Base-by-base conservation (phyloP, 352 stramenopile genomes). In the Phytophthora meadii region DNA sequence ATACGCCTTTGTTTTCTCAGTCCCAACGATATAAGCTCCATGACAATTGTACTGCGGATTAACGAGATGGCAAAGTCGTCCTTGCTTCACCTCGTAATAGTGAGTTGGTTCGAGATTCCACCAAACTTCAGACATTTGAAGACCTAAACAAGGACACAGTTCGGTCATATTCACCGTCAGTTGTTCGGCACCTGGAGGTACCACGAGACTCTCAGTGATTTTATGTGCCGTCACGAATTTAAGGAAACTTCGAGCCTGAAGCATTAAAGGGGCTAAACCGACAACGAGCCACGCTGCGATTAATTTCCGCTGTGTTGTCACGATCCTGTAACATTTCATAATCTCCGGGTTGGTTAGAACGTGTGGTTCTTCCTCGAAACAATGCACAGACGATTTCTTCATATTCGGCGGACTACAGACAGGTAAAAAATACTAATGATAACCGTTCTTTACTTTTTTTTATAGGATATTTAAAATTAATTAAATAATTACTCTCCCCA, bases 31-130 rank as follows among this genome's bases (percentile, higher is more conserved):
- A 9, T 65, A 69, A 7, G 22, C 47, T 5, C 61, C 54, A 12
- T 69, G 61, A 1, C 19, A 48, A 24, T 69, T 69, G 28, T 69
- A 59, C 9, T 65, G 53, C 9, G 53, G 40, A 3, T 19, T 32
- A 12, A 60, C 41, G 15, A 60, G 2, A 10, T 51, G 53, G 17
- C 40, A 60, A 2, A 60, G 28, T n/a, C 17, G 27, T n/a, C 53
- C 53, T 25, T 36, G 40, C 3, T 52, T 19, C 7, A 39, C 19
- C 2, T 41, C 12, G 14, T 34, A 52, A 30, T 60, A 52, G 14
- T 60, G 40, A 8, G 40, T 51, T 0, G 27, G 25, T 3, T 52
- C 28, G 24, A 60, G 4, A 44, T 60, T 60, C 40, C 40, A 51
- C 53, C 40, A 60, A 8, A 52, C 40, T 45, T 52, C 15, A 0